Evolutionary conservation across 441 rosid genomes (phyloP).

Genomic region (Oxalis stricta): DNA sequence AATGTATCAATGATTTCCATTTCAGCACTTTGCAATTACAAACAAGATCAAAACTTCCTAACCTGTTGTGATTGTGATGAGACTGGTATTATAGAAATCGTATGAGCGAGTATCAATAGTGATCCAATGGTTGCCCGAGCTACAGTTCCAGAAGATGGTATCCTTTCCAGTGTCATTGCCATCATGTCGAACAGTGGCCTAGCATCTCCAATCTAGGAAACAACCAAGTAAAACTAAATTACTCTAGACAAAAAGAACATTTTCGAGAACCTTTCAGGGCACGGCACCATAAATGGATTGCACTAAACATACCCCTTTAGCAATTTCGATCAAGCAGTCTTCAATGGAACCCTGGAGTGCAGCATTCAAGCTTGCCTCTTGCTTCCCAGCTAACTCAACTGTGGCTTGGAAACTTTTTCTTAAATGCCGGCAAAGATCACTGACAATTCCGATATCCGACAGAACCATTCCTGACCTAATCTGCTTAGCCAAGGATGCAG

Average conservation of each 20-base stretch:
- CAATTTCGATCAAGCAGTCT: slow-evolving; percentile 86
- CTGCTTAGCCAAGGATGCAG: slow-evolving; percentile 65
- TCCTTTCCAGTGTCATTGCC: slow-evolving; percentile 69
- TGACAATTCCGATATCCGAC: slow-evolving; percentile 64
- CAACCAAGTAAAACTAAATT: slow-evolving; percentile 2
- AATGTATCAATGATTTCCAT: too few relatives aligned
- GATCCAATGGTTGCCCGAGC: slow-evolving; percentile 76
- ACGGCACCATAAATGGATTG: not conserved
- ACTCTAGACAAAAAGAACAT: slow-evolving; percentile 3
- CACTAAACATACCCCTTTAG: slow-evolving; percentile 53
- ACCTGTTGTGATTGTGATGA: slow-evolving; percentile 64
- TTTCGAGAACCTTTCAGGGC: not conserved
- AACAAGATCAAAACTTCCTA: slow-evolving; percentile 1
- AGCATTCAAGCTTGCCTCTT: slow-evolving; percentile 49
- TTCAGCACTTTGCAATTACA: not conserved
- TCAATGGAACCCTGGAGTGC: slow-evolving; percentile 77
- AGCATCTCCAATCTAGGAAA: slow-evolving; percentile 46
- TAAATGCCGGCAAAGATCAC: slow-evolving; percentile 89
- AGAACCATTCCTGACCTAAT: slow-evolving; percentile 56
- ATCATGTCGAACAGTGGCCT: slow-evolving; percentile 62
- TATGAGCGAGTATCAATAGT: slow-evolving; percentile 68
- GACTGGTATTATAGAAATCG: slow-evolving; percentile 50
- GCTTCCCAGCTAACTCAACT: slow-evolving; percentile 52
- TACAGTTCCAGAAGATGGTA: slow-evolving; percentile 69
- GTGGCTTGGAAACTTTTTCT: slow-evolving; percentile 85